A percentile compares a stretch with the other conserved stretches of the same genome.
Evolutionary conservation across 352 stramenopile genomes (phyloP).

Genomic region (Peronosclerospora sorghi): DNA sequence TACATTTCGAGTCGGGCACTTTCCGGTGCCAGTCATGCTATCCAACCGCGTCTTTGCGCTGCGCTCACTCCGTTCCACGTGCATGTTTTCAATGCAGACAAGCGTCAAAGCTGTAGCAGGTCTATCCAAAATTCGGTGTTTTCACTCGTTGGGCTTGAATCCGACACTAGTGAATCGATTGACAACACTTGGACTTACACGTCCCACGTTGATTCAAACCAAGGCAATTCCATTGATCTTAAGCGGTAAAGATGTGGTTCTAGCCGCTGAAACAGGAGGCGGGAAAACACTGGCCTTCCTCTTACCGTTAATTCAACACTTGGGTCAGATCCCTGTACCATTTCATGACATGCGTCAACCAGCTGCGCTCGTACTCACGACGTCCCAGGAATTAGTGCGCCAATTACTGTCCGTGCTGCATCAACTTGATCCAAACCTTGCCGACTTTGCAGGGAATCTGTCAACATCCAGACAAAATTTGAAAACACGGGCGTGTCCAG

Average conservation of each 20-base stretch:
- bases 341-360: slow-evolving; percentile 33
- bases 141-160: slow-evolving; percentile 48
- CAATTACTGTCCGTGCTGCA: slow-evolving; percentile 49
- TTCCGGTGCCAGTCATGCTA: too few relatives aligned
- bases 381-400: slow-evolving; percentile 78
- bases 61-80: too few relatives aligned
- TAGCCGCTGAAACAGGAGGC: slow-evolving; percentile 91
- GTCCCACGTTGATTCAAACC: slow-evolving; percentile 41
- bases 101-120: too few relatives aligned
- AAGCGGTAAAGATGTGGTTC: slow-evolving; percentile 67
- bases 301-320: slow-evolving; percentile 74
- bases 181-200: slow-evolving; percentile 19
- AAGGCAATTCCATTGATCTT: slow-evolving; percentile 53
- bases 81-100: too few relatives aligned
- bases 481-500: slow-evolving; percentile 20
- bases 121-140: slow-evolving; percentile 15
- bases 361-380: slow-evolving; percentile 68
- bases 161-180: slow-evolving; percentile 26
- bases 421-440: slow-evolving; percentile 29
- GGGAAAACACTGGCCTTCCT: slow-evolving; percentile 96
- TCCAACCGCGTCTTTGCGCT: too few relatives aligned
- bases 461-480: slow-evolving; percentile 43
- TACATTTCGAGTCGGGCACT: too few relatives aligned
- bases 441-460: slow-evolving; percentile 24
- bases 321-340: slow-evolving; percentile 17